Percentiles rank a stretch among this genome's conserved stretches.
Evolutionary conservation across 768 basidiomycete species (phyloP).

Genomic region (Coprinopsis strossmayeri): DNA sequence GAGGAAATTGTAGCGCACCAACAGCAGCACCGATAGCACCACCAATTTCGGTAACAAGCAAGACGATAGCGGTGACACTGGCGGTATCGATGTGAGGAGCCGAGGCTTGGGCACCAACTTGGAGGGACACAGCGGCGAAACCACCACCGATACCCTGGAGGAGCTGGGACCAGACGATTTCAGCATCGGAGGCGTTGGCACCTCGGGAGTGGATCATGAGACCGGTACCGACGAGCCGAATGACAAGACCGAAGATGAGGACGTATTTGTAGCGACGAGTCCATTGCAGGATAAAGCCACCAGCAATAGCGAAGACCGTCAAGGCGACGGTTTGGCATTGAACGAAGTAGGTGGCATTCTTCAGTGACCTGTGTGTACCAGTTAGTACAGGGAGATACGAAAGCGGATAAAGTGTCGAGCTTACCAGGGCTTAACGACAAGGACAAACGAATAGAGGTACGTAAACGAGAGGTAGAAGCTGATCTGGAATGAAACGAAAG

Average conservation of each 20-base stretch:
- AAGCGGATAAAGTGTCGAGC: no score
- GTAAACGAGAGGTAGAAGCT: conserved; percentile 66
- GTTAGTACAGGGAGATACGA: no score
- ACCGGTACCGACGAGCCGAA: conserved; percentile 57
- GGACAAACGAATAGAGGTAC: conserved; percentile 66
- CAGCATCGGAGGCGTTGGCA: conserved; percentile 44
- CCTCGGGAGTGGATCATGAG: conserved; percentile 70
- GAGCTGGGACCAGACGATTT: conserved; percentile 61
- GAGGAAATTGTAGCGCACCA: conserved; percentile 29
- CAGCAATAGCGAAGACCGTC: conserved; percentile 58
- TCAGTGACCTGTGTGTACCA: conserved; percentile 48
- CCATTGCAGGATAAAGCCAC: conserved; percentile 48
- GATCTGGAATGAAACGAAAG: conserved; percentile 31
- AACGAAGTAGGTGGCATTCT: conserved; percentile 57
- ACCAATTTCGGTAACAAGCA: conserved; percentile 66
- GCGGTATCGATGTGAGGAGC: conserved; percentile 63
- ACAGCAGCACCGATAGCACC: conserved; percentile 60
- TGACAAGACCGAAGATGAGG: conserved; percentile 49
- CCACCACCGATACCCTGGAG: conserved; percentile 75
- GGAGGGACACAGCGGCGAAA: conserved; percentile 49
- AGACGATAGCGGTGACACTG: conserved; percentile 57
- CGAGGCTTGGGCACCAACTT: conserved; percentile 59
- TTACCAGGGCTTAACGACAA: conserved; percentile 45
- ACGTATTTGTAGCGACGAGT: conserved; percentile 24
- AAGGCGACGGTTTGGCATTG: conserved; percentile 53